phyloP scores from a whole-genome alignment of 2,329 filamentous ascomycete species.

The Colletotrichum abscissum region DNA sequence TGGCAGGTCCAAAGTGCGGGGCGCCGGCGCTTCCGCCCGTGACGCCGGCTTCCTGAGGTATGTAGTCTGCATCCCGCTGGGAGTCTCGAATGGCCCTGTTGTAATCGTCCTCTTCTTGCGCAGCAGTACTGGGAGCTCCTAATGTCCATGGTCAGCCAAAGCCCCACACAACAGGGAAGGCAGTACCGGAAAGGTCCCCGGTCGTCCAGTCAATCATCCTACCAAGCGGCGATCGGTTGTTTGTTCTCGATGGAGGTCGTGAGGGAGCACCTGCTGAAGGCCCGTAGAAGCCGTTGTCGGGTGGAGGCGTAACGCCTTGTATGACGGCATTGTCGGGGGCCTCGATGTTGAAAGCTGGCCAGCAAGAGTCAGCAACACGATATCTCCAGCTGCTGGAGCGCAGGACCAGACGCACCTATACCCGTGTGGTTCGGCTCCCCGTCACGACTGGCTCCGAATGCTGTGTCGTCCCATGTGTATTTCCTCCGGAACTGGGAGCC shows the following conservation, averaged over 20 bases:
- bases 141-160: constrained; percentile 31
- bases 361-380: constrained; percentile 11
- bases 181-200: constrained; percentile 42
- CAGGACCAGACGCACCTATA: constrained; percentile 52
- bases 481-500: constrained; percentile 55
- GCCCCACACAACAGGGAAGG: constrained; percentile 24
- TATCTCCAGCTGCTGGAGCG: neutral
- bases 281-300: constrained; percentile 47
- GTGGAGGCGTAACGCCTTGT: constrained; percentile 54
- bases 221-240: constrained; percentile 66
- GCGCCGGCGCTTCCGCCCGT: constrained; percentile 49
- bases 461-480: constrained; percentile 67
- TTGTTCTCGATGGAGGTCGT: constrained; percentile 71
- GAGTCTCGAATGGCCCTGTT: constrained; percentile 68
- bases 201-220: constrained; percentile 61
- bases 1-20: constrained; percentile 71
- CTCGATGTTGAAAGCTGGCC: constrained; percentile 67
- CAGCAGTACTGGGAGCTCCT: constrained; percentile 43
- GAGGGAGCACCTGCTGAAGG: constrained; percentile 60
- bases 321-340: constrained; percentile 56
- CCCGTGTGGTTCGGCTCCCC: constrained; percentile 55
- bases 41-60: constrained; percentile 64
- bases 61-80: constrained; percentile 51
- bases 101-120: constrained; percentile 66
- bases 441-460: constrained; percentile 65